Evolutionary conservation across 495 filamentous ascomycete species (phyloP).

Genomic region (Penicillium diatomitis): DNA sequence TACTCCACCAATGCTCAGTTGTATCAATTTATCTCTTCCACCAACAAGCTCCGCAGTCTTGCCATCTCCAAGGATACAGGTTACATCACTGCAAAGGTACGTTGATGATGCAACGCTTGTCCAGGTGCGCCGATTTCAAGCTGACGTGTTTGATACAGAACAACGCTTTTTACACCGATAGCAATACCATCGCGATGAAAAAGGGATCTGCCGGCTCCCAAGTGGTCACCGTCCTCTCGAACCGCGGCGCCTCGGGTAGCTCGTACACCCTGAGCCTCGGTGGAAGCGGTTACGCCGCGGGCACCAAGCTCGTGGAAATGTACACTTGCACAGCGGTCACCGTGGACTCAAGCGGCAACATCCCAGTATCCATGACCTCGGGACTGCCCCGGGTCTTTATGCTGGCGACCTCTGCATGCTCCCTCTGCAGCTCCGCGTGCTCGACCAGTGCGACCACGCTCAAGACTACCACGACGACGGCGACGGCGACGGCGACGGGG

Average conservation of each 20-base stretch:
- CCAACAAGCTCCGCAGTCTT: slow-evolving; percentile 52
- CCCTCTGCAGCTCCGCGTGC: slow-evolving; percentile 7
- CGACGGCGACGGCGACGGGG: slow-evolving; percentile 4
- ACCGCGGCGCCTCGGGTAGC: slow-evolving; percentile 38
- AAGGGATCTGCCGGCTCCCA: slow-evolving; percentile 47
- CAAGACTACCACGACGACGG: slow-evolving; percentile 1
- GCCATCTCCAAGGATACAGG: slow-evolving; percentile 38
- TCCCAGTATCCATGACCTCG: slow-evolving; percentile 18
- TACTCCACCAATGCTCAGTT: slow-evolving; percentile 52
- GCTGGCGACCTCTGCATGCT: slow-evolving; percentile 13
- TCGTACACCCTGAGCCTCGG: slow-evolving; percentile 35
- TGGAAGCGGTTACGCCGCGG: slow-evolving; percentile 20
- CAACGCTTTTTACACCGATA: slow-evolving; percentile 42
- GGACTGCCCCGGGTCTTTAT: slow-evolving; percentile 18
- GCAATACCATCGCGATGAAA: slow-evolving; percentile 46
- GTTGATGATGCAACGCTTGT: not conserved
- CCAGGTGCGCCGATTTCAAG: not conserved
- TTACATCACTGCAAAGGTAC: slow-evolving; percentile 41
- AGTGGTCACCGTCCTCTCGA: slow-evolving; percentile 49
- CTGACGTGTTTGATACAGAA: slow-evolving; percentile 6
- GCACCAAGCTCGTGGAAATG: slow-evolving; percentile 14
- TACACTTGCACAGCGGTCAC: slow-evolving; percentile 20
- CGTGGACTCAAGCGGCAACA: slow-evolving; percentile 18
- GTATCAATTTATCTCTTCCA: slow-evolving; percentile 48
- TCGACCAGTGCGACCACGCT: not conserved